Evolutionary conservation across 257 asterid species (phyloP).

Genomic region (Nicotiana knightiana): DNA sequence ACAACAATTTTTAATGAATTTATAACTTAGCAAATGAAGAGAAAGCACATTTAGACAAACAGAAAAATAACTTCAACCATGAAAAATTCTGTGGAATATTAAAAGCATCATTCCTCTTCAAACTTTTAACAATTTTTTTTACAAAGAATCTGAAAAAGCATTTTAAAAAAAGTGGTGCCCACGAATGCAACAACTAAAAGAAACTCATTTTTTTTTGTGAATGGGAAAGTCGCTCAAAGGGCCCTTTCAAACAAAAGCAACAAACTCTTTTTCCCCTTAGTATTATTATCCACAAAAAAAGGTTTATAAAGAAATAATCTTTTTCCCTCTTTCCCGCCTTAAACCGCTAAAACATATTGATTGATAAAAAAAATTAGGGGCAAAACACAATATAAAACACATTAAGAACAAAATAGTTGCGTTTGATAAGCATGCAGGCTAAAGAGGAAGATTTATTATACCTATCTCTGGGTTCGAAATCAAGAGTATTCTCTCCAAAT

Average conservation of each 20-base stretch:
- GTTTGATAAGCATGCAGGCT: background rate
- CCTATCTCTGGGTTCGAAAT: slow-evolving; percentile 38
- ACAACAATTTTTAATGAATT: background rate
- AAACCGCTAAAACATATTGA: background rate
- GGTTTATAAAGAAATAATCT: background rate
- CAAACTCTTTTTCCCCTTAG: background rate
- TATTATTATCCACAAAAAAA: background rate
- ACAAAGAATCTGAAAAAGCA: background rate
- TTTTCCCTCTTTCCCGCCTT: background rate
- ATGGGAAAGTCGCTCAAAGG: slow-evolving; percentile 15
- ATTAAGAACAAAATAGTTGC: background rate
- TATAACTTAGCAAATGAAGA: background rate
- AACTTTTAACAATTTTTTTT: background rate
- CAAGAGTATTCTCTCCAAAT: slow-evolving; percentile 44
- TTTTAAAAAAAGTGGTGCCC: slow-evolving; percentile 7
- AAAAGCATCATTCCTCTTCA: background rate
- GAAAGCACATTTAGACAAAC: background rate
- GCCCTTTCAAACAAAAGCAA: slow-evolving; percentile 15
- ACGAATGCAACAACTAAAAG: slow-evolving; percentile 8
- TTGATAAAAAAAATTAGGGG: background rate
- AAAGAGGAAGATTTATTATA: slow-evolving; percentile 14
- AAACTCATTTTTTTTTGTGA: slow-evolving; percentile 11
- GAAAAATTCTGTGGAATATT: background rate
- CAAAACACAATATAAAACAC: background rate
- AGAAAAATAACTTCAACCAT: background rate